phyloP scores from a whole-genome alignment of 1,284 basidiomycete species.

The Cryptococcus amylolentus region DNA sequence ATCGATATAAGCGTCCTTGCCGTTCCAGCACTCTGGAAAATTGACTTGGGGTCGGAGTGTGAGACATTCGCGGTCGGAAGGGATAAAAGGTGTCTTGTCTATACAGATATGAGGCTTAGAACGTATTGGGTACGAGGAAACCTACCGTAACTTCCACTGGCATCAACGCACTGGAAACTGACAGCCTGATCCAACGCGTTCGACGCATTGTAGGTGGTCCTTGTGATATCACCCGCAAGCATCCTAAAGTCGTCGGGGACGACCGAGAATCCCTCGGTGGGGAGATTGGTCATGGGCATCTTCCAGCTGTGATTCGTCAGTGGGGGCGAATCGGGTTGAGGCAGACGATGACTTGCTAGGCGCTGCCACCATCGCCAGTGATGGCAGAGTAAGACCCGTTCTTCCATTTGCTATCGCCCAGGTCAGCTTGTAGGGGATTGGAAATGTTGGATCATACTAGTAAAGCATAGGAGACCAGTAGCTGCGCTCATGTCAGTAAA shows the following conservation, averaged over 20 bases:
- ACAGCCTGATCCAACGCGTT: conserved; percentile 28
- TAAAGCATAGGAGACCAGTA: conserved; percentile 45
- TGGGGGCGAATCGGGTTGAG: background rate
- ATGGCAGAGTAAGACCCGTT: conserved; percentile 24
- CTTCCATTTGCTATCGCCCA: conserved; percentile 15
- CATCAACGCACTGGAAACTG: conserved; percentile 42
- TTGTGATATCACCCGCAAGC: conserved; percentile 41
- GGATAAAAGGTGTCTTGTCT: conserved; percentile 18
- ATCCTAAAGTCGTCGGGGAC: conserved; percentile 43
- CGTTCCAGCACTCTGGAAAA: conserved; percentile 51
- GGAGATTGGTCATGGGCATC: conserved; percentile 13
- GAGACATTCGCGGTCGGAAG: conserved; percentile 20
- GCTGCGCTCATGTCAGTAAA: conserved; percentile 2
- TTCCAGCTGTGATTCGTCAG: conserved; percentile 11
- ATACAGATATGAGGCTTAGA: background rate
- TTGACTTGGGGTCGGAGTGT: conserved; percentile 29
- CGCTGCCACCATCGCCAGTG: conserved; percentile 16
- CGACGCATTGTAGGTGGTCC: conserved; percentile 13
- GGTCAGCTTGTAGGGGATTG: background rate
- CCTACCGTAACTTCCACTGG: conserved; percentile 24
- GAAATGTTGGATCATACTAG: conserved; percentile 9
- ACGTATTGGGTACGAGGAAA: too few relatives aligned
- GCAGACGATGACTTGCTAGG: conserved; percentile 14
- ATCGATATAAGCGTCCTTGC: conserved; percentile 37
- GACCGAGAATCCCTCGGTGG: conserved; percentile 16